Percentiles rank a stretch among this genome's conserved stretches.
These are phyloP conservation scores for Populus nigra DNA, from an alignment of 345 rosid genomes.

Conservation along the genomic window DNA sequence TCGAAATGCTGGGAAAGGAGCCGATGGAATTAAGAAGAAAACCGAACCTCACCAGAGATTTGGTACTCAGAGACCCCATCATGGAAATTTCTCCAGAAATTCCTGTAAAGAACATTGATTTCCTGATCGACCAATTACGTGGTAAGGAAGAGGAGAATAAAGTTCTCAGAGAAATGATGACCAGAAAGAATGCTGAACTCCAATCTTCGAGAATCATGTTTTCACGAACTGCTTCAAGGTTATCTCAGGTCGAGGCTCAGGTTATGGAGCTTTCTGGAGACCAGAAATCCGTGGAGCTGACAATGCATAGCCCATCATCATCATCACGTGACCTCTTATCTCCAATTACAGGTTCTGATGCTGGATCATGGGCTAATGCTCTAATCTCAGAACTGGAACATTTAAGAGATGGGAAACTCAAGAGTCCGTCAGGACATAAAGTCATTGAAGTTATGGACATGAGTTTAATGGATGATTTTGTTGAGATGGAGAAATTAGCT, in stretches of 20 bases:
- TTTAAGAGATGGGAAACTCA: slow-evolving; percentile 39
- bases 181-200: slow-evolving; percentile 53
- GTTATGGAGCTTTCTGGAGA: slow-evolving; percentile 27
- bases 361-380: slow-evolving; percentile 63
- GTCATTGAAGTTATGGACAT: slow-evolving; percentile 44
- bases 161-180: slow-evolving; percentile 59
- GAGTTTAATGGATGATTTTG: slow-evolving; percentile 68
- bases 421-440: slow-evolving; percentile 24
- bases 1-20: slow-evolving; percentile 40
- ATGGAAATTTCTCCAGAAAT: slow-evolving; percentile 34
- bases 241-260: slow-evolving; percentile 43
- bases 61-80: slow-evolving; percentile 42
- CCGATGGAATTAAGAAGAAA: slow-evolving; percentile 42
- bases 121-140: slow-evolving; percentile 52
- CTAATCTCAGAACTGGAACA: slow-evolving; percentile 48
- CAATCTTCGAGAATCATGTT: slow-evolving; percentile 49
- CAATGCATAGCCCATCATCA: slow-evolving; percentile 21
- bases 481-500: slow-evolving; percentile 81
- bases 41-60: slow-evolving; percentile 41
- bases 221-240: slow-evolving; percentile 49
- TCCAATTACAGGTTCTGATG: slow-evolving; percentile 34
- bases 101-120: slow-evolving; percentile 38
- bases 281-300: slow-evolving; percentile 34
- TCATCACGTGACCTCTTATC: slow-evolving; percentile 28
- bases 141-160: slow-evolving; percentile 71